These are phyloP conservation scores for Stephanodiscus minutulus DNA, from an alignment of 108 stramenopile species.

Conservation along the genomic window DNA sequence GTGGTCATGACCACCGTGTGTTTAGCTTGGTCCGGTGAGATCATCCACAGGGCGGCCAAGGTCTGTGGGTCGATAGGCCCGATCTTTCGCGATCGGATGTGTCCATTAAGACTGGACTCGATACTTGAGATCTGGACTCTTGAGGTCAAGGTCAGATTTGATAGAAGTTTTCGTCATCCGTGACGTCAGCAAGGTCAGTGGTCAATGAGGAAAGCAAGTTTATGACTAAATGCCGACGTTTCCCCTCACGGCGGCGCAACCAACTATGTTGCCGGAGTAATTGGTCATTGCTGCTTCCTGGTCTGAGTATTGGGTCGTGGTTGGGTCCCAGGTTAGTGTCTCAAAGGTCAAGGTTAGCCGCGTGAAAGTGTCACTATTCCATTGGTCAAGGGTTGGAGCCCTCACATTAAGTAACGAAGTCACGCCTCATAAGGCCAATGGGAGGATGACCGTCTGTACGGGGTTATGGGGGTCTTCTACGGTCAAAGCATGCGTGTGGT, in stretches of 20 bases:
- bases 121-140: neutral
- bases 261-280: neutral
- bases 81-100: neutral
- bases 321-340: slow-evolving; percentile 11
- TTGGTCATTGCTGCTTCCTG: slow-evolving; percentile 12
- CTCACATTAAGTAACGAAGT: too few species aligned
- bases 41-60: slow-evolving; percentile 37
- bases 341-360: slow-evolving; percentile 13
- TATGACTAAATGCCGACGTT: neutral
- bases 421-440: slow-evolving; percentile 7
- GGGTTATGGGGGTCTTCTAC: neutral
- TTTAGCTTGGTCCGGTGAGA: slow-evolving; percentile 8
- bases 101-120: too few species aligned
- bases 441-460: neutral
- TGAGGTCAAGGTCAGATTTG: too few species aligned
- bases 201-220: neutral
- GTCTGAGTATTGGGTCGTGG: neutral
- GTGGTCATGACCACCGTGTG: too few species aligned
- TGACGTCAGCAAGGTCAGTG: too few species aligned
- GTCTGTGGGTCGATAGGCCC: neutral
- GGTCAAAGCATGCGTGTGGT: too few species aligned
- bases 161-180: too few species aligned
- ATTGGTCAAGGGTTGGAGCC: neutral
- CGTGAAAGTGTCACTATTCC: neutral
- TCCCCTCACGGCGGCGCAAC: neutral